These are phyloP conservation scores for Collariella sp. DNA, from an alignment of 495 filamentous ascomycete genomes.

Conservation along the genomic window DNA sequence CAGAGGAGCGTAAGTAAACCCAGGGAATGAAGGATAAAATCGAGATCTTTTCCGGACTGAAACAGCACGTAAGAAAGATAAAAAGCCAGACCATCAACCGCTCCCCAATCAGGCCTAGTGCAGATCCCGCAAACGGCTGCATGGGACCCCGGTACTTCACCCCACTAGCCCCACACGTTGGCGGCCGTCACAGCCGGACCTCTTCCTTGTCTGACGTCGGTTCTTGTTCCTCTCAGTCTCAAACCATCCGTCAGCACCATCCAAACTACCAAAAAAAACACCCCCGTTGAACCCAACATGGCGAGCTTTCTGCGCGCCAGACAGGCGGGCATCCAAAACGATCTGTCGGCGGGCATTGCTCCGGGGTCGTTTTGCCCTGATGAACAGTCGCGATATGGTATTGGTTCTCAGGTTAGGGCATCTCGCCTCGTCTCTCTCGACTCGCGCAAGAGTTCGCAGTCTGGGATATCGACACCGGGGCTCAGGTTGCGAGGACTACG, in stretches of 20 bases:
- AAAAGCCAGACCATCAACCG: too few species aligned
- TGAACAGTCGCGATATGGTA: slow-evolving; percentile 73
- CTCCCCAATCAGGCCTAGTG: background rate
- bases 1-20: too few species aligned
- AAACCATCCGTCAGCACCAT: background rate
- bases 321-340: slow-evolving; percentile 84
- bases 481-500: slow-evolving; percentile 52
- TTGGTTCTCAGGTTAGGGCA: slow-evolving; percentile 77
- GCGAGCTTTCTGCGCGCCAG: slow-evolving; percentile 81
- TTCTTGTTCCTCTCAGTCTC: background rate
- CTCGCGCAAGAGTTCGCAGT: slow-evolving; percentile 72
- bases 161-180: background rate
- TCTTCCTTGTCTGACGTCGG: background rate
- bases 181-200: background rate
- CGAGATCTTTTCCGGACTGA: too few species aligned
- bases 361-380: slow-evolving; percentile 72
- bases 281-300: slow-evolving; percentile 41
- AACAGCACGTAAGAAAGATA: too few species aligned
- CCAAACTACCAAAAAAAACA: background rate
- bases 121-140: background rate
- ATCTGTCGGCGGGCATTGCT: slow-evolving; percentile 71
- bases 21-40: too few species aligned
- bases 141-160: background rate
- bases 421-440: slow-evolving; percentile 79
- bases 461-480: slow-evolving; percentile 60